Conservation (phyloP, 805 yeast species). For the Candida sithepensis region DNA sequence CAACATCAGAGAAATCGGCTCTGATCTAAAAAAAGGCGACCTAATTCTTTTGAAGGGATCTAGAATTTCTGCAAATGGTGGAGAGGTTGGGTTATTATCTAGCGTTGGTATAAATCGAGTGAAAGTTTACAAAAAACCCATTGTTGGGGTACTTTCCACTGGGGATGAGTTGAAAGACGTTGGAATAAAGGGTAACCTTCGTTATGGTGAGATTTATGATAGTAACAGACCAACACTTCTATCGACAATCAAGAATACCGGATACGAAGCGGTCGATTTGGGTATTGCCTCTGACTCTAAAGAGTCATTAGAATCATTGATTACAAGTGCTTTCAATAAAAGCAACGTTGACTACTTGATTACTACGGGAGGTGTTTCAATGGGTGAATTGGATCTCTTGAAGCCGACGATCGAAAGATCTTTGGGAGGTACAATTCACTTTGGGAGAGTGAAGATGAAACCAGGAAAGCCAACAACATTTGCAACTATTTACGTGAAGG, state of each 20-base stretch:
- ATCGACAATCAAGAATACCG: slow-evolving; percentile 32
- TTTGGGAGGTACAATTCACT: slow-evolving; percentile 43
- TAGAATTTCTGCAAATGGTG: slow-evolving; percentile 39
- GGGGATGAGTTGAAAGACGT: slow-evolving; percentile 48
- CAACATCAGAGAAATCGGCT: slow-evolving; percentile 45
- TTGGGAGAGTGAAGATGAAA: slow-evolving; percentile 56
- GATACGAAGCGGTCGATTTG: slow-evolving; percentile 40
- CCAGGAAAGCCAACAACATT: slow-evolving; percentile 60
- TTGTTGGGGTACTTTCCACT: slow-evolving; percentile 46
- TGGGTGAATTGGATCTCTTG: slow-evolving; percentile 52
- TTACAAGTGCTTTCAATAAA: slow-evolving; percentile 26
- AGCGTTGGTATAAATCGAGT: slow-evolving; percentile 41
- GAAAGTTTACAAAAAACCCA: slow-evolving; percentile 39
- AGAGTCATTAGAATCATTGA: slow-evolving; percentile 21
- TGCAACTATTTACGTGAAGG: slow-evolving; percentile 38
- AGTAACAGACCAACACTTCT: slow-evolving; percentile 47
- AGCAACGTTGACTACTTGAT: slow-evolving; percentile 38
- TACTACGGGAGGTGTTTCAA: slow-evolving; percentile 57
- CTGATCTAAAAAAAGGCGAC: slow-evolving; percentile 41
- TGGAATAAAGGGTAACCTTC: slow-evolving; percentile 18
- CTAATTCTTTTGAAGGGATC: slow-evolving; percentile 36
- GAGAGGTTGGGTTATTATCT: slow-evolving; percentile 47
- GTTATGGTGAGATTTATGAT: slow-evolving; percentile 47
- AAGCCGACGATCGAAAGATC: slow-evolving; percentile 44
- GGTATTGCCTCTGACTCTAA: slow-evolving; percentile 47